phyloP scores from a whole-genome alignment of 352 stramenopile genomes.

The Phytopythium boreale region DNA sequence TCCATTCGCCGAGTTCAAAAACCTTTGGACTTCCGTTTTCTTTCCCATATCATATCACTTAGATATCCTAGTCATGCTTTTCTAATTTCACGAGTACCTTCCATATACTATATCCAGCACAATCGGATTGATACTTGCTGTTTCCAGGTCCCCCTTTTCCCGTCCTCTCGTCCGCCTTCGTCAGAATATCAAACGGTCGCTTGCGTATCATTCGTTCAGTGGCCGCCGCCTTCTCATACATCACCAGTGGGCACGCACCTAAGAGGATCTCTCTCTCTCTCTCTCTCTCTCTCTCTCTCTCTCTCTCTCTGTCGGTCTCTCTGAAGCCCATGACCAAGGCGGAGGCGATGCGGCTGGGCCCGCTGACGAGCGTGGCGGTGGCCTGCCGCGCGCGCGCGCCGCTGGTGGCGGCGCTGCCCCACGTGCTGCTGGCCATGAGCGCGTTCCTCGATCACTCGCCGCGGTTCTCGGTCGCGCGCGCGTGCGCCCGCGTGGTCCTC shows the following conservation, averaged over 20 bases:
- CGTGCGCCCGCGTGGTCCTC: constrained; percentile 8
- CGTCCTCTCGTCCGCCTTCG: neutral
- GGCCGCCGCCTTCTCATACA: too few species aligned
- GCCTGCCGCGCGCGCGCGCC: constrained; percentile 14
- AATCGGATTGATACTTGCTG: too few species aligned
- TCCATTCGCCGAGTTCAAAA: neutral
- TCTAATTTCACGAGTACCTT: too few species aligned
- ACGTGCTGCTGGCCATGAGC: constrained; percentile 19
- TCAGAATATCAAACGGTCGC: neutral
- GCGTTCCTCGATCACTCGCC: constrained; percentile 21
- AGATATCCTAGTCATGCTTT: too few species aligned
- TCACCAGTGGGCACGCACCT: too few species aligned
- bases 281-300: too few species aligned
- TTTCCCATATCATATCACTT: too few species aligned
- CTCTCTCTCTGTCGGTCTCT: neutral
- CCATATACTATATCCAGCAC: too few species aligned
- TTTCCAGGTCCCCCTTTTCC: neutral
- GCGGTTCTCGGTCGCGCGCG: constrained; percentile 14
- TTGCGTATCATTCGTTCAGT: neutral
- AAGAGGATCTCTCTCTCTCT: too few species aligned
- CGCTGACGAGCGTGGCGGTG: constrained; percentile 12
- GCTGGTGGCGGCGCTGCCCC: constrained; percentile 20
- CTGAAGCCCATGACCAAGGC: neutral
- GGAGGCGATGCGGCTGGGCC: neutral
- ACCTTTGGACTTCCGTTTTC: too few species aligned